A percentile compares a stretch with the other conserved stretches of the same genome.
phyloP scores from a whole-genome alignment of 345 rosid species.

The Schrenkiella parvula region DNA sequence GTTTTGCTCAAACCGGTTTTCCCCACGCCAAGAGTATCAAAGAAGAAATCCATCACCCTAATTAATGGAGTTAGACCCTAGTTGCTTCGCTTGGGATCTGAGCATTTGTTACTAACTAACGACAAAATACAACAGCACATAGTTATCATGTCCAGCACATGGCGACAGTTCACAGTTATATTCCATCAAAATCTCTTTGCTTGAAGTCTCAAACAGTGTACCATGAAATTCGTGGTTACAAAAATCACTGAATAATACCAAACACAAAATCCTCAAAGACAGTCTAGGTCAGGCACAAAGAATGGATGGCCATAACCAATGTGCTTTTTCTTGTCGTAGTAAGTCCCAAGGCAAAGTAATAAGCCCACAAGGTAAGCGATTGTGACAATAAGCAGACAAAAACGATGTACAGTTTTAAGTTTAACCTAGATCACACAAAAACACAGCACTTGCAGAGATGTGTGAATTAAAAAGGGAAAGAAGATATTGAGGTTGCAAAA shows the following conservation, averaged over 20 bases:
- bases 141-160: conserved; percentile 13
- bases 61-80: neutral
- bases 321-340: neutral
- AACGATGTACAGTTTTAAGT: neutral
- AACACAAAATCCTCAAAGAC: conserved; percentile 14
- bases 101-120: neutral
- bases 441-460: conserved; percentile 9
- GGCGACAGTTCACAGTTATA: conserved; percentile 10
- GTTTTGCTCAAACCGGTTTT: conserved; percentile 13
- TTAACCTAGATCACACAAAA: neutral
- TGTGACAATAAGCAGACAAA: conserved; percentile 16
- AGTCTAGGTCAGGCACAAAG: conserved; percentile 6
- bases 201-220: no score
- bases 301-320: conserved; percentile 18
- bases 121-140: neutral
- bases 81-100: neutral
- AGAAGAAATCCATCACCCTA: neutral
- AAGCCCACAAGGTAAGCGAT: conserved; percentile 5
- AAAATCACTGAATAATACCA: conserved; percentile 25
- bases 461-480: neutral
- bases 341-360: neutral
- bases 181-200: conserved; percentile 1
- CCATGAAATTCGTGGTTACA: conserved; percentile 5
- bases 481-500: neutral
- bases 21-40: neutral